These are phyloP conservation scores for Colletotrichum musae DNA, from an alignment of 2,329 filamentous ascomycete genomes.

Conservation along the genomic window DNA sequence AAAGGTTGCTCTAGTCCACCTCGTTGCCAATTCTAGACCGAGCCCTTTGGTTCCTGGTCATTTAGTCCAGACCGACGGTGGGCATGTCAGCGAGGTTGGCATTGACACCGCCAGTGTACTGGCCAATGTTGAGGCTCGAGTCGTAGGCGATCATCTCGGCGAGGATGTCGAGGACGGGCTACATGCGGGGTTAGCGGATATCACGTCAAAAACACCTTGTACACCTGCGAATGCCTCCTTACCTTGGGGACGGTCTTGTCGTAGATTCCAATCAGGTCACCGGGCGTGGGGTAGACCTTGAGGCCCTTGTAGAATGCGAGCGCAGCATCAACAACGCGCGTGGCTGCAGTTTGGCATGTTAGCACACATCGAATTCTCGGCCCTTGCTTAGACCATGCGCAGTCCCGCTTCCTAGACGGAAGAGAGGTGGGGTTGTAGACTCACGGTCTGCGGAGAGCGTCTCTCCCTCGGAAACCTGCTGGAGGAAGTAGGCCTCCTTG, in stretches of 20 bases:
- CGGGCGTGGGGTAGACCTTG: slow-evolving; percentile 96
- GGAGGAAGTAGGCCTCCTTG: slow-evolving; percentile 96
- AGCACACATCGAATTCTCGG: slow-evolving; percentile 17
- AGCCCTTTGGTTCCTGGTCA: not conserved
- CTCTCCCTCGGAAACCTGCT: slow-evolving; percentile 93
- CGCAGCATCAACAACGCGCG: slow-evolving; percentile 80
- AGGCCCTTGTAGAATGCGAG: slow-evolving; percentile 98
- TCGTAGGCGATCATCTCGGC: slow-evolving; percentile 99
- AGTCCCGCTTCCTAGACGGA: not conserved
- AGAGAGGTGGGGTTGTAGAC: slow-evolving; percentile 48
- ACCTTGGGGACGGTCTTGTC: slow-evolving; percentile 99
- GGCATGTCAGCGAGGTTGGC: slow-evolving; percentile 64
- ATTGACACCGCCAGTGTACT: slow-evolving; percentile 49
- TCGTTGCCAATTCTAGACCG: not conserved
- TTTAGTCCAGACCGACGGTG: slow-evolving; percentile 69
- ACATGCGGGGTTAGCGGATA: slow-evolving; percentile 43
- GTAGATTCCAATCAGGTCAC: slow-evolving; percentile 95
- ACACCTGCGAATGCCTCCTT: slow-evolving; percentile 32
- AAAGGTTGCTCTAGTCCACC: not conserved
- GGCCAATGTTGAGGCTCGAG: slow-evolving; percentile 75
- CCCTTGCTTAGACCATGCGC: not conserved
- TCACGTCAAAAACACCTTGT: not conserved
- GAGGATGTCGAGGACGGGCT: slow-evolving; percentile 94
- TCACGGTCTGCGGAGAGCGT: slow-evolving; percentile 85
- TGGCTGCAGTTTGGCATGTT: slow-evolving; percentile 24